Percentiles rank a stretch among this genome's conserved stretches.
phyloP scores from a whole-genome alignment of 192 early-diverging fungal genomes.

The Umbelopsis vinacea region DNA sequence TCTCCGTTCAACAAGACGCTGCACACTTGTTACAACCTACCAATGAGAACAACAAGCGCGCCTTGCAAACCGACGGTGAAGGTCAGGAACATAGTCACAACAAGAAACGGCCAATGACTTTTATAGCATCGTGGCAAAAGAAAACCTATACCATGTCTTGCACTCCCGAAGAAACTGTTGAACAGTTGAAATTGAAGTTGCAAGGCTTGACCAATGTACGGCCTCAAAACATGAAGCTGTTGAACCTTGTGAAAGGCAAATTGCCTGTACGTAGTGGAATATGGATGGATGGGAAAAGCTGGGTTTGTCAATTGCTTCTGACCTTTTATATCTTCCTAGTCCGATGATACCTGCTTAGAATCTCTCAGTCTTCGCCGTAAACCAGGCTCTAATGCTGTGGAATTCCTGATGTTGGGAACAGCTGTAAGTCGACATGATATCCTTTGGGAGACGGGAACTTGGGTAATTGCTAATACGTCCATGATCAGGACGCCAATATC shows the following conservation, averaged over 20 bases:
- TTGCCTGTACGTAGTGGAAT: constrained; percentile 59
- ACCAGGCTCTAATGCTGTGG: constrained; percentile 21
- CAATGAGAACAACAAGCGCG: constrained; percentile 21
- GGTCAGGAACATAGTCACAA: constrained; percentile 4
- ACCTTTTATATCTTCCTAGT: neutral
- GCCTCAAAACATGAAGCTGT: constrained; percentile 69
- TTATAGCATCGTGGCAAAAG: constrained; percentile 27
- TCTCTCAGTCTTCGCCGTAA: constrained; percentile 18
- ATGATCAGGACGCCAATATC: constrained; percentile 52
- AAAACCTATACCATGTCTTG: constrained; percentile 20
- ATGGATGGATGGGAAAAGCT: neutral
- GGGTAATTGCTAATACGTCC: too few species aligned
- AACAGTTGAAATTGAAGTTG: constrained; percentile 10
- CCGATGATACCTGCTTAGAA: constrained; percentile 20
- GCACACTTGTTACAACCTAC: neutral
- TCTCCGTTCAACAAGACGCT: neutral
- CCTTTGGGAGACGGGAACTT: too few species aligned
- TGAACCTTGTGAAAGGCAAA: constrained; percentile 69
- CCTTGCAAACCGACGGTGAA: neutral
- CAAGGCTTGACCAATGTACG: constrained; percentile 69
- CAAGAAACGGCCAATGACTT: constrained; percentile 16
- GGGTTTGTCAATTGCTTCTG: neutral
- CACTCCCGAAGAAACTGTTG: constrained; percentile 18
- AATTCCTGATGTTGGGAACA: constrained; percentile 57
- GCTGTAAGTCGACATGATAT: constrained; percentile 19